Conservation (phyloP, 2,329 filamentous ascomycete genomes). For the Zasmidium angulare region DNA sequence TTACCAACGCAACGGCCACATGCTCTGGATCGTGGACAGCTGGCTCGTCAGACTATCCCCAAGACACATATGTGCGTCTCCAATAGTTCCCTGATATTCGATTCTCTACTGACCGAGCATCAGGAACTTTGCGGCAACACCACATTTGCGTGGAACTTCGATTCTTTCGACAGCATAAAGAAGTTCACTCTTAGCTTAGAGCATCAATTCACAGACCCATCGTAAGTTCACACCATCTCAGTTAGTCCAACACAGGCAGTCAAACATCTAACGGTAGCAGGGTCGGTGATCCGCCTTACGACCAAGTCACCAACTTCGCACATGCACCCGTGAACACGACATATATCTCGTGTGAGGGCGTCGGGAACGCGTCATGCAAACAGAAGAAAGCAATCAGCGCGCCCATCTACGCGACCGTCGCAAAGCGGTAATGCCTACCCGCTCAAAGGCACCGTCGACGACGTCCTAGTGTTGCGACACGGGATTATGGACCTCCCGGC, state of each 20-base stretch:
- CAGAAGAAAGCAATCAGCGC: slow-evolving; percentile 17
- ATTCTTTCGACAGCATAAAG: slow-evolving; percentile 15
- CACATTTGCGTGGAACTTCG: slow-evolving; percentile 29
- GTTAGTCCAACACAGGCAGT: no score
- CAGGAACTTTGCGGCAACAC: slow-evolving; percentile 22
- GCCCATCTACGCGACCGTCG: slow-evolving; percentile 19
- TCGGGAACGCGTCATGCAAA: slow-evolving; percentile 13
- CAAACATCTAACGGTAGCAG: slow-evolving; percentile 13
- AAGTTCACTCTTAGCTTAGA: slow-evolving; percentile 28
- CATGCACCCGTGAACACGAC: slow-evolving; percentile 18
- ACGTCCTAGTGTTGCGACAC: no score
- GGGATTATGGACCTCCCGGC: background rate
- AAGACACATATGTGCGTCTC: slow-evolving; percentile 19
- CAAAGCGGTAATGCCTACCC: background rate
- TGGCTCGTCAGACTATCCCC: slow-evolving; percentile 21
- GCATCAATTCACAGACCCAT: slow-evolving; percentile 30
- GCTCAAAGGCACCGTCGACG: no score
- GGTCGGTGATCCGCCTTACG: slow-evolving; percentile 31
- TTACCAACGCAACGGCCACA: slow-evolving; percentile 24
- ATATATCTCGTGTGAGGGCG: slow-evolving; percentile 13
- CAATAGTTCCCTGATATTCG: background rate
- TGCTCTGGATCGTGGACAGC: slow-evolving; percentile 28
- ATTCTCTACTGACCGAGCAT: background rate
- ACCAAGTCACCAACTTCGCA: slow-evolving; percentile 30
- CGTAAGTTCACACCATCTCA: slow-evolving; percentile 22